These are phyloP conservation scores for Talaromyces sp. DNA, from an alignment of 2,329 filamentous ascomycete species.

Conservation along the genomic window DNA sequence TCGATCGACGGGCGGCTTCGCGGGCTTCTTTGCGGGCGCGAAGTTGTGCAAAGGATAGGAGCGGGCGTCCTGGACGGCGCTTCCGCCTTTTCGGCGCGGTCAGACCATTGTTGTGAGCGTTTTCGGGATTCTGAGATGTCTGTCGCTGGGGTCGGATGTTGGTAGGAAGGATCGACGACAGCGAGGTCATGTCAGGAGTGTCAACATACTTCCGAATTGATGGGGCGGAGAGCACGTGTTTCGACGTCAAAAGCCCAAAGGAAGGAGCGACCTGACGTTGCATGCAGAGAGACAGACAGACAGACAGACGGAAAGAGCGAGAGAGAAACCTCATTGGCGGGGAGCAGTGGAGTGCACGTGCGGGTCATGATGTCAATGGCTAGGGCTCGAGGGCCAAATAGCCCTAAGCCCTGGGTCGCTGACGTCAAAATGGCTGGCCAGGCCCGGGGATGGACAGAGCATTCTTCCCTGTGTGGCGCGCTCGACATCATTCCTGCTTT, in stretches of 20 bases:
- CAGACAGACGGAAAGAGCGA: too few species aligned
- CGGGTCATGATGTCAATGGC: not conserved
- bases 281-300: not conserved
- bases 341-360: constrained; percentile 3
- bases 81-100: not conserved
- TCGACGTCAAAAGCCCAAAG: not conserved
- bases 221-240: not conserved
- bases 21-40: constrained; percentile 8
- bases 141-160: not conserved
- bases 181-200: not conserved
- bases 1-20: constrained; percentile 1
- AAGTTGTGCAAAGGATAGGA: constrained; percentile 19
- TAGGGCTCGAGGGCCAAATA: not conserved
- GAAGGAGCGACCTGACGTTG: not conserved
- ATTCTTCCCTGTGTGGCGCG: not conserved
- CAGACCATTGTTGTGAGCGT: not conserved
- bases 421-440: not conserved
- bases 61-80: constrained; percentile 16
- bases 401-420: constrained; percentile 8
- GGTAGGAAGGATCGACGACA: not conserved
- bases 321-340: not conserved
- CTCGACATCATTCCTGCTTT: not conserved
- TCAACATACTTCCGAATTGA: not conserved
- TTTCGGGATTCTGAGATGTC: too few species aligned
- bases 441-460: not conserved